Evolutionary conservation across 768 basidiomycete species (phyloP).

Genomic region (Pleurotus djamor): DNA sequence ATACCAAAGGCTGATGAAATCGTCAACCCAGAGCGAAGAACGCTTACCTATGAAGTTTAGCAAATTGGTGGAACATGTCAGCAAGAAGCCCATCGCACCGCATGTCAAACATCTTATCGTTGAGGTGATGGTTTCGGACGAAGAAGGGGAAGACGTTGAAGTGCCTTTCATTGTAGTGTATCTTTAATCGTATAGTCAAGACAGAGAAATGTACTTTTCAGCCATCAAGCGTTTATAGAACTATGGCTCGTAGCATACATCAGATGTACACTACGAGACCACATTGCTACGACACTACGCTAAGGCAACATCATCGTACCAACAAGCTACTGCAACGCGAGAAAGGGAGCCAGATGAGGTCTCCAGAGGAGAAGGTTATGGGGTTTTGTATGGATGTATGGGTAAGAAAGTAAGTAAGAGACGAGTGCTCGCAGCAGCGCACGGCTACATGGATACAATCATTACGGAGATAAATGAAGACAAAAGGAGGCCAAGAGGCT

Average conservation of each 20-base stretch:
- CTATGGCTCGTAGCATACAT: no score
- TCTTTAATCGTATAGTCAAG: neutral
- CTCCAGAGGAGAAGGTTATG: constrained; percentile 8
- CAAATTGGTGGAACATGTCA: constrained; percentile 88
- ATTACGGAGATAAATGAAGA: constrained; percentile 1
- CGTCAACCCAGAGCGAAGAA: constrained; percentile 67
- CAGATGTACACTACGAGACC: no score
- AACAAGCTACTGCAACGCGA: constrained; percentile 38
- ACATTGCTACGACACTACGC: neutral
- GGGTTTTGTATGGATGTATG: constrained; percentile 15
- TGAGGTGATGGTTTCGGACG: constrained; percentile 93
- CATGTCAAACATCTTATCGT: constrained; percentile 85
- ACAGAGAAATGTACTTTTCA: no score
- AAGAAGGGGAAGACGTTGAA: constrained; percentile 94
- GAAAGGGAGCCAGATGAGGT: no score
- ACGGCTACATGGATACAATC: constrained; percentile 2
- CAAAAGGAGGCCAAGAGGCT: neutral
- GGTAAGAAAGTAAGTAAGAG: constrained; percentile 16
- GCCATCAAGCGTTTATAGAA: no score
- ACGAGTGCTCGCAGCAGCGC: constrained; percentile 14
- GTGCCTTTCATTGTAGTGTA: constrained; percentile 32
- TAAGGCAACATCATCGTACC: constrained; percentile 18
- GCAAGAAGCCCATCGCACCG: constrained; percentile 89
- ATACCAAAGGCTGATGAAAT: neutral
- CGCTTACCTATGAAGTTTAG: constrained; percentile 88